Conservation (phyloP, 1,284 basidiomycete genomes). For the Athelia psychrophila region DNA sequence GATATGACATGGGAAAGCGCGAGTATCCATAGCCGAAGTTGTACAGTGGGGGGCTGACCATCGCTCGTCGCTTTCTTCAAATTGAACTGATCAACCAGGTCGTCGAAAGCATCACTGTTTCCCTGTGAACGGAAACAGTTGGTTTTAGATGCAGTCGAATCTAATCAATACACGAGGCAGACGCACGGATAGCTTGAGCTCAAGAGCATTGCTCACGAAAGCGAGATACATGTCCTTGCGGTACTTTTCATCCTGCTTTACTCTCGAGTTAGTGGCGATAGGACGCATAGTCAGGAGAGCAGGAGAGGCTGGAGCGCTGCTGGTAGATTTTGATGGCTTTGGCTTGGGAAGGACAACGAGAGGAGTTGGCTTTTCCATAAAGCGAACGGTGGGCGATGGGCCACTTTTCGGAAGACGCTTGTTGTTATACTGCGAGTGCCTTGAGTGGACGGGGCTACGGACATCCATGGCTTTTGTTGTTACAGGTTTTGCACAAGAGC, state of each 20-base stretch:
- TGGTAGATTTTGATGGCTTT: conserved; percentile 27
- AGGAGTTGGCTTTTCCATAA: conserved; percentile 46
- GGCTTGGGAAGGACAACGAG: conserved; percentile 43
- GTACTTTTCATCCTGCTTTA: conserved; percentile 74
- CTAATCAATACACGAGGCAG: conserved; percentile 21
- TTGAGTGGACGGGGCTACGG: conserved; percentile 48
- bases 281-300: conserved; percentile 46
- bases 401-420: conserved; percentile 64
- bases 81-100: conserved; percentile 72
- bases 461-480: conserved; percentile 52
- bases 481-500: neutral
- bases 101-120: conserved; percentile 61
- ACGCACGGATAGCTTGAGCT: conserved; percentile 65
- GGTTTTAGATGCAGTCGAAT: conserved; percentile 7
- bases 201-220: conserved; percentile 80
- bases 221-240: conserved; percentile 83
- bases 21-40: conserved; percentile 70
- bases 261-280: conserved; percentile 72
- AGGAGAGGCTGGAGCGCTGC: conserved; percentile 18
- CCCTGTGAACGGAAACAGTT: conserved; percentile 49
- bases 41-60: conserved; percentile 43
- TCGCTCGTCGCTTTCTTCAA: conserved; percentile 37
- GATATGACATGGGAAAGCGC: conserved; percentile 81
- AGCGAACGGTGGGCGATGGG: conserved; percentile 43
- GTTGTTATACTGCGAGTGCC: conserved; percentile 72